These are phyloP conservation scores for Aschersonia sp. DNA, from an alignment of 2,329 filamentous ascomycete species.

Conservation along the genomic window DNA sequence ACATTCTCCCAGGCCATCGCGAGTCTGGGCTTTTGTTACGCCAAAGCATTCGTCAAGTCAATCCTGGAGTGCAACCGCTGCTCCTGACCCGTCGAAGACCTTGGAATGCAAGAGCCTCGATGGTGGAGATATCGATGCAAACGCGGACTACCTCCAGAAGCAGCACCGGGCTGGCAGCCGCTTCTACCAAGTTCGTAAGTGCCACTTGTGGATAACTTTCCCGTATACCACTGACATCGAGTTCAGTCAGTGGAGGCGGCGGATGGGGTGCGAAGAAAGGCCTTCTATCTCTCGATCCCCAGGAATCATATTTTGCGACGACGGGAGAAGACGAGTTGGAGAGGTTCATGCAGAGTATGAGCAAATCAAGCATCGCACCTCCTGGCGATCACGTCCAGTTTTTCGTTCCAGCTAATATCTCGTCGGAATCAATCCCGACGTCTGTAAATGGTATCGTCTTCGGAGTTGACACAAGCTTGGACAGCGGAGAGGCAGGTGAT, in stretches of 20 bases:
- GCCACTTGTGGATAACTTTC: neutral
- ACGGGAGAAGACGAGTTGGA: slow-evolving; percentile 36
- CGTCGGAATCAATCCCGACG: slow-evolving; percentile 10
- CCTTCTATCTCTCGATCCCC: slow-evolving; percentile 63
- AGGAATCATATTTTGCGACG: slow-evolving; percentile 33
- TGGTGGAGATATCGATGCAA: slow-evolving; percentile 9
- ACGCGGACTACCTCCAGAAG: slow-evolving; percentile 14
- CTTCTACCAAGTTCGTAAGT: slow-evolving; percentile 25
- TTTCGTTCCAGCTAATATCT: slow-evolving; percentile 29
- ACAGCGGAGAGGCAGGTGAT: slow-evolving; percentile 3
- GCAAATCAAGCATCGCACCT: slow-evolving; percentile 36
- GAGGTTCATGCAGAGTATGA: slow-evolving; percentile 36
- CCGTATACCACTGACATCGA: neutral
- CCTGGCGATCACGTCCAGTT: slow-evolving; percentile 55
- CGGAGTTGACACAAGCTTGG: slow-evolving; percentile 14
- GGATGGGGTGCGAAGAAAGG: slow-evolving; percentile 76
- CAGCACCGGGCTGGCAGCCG: slow-evolving; percentile 28
- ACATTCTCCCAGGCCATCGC: slow-evolving; percentile 30
- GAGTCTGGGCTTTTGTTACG: slow-evolving; percentile 61
- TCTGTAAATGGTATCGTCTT: slow-evolving; percentile 14
- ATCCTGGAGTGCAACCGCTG: slow-evolving; percentile 1
- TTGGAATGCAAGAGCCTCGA: slow-evolving; percentile 1
- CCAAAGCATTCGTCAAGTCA: slow-evolving; percentile 18
- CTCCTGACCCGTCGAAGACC: slow-evolving; percentile 4
- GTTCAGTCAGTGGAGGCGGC: slow-evolving; percentile 59